Evolutionary conservation across 352 stramenopile genomes (phyloP), one percentile per base, ranked within the genome.

Genomic region (Globisporangium paddicum): DNA sequence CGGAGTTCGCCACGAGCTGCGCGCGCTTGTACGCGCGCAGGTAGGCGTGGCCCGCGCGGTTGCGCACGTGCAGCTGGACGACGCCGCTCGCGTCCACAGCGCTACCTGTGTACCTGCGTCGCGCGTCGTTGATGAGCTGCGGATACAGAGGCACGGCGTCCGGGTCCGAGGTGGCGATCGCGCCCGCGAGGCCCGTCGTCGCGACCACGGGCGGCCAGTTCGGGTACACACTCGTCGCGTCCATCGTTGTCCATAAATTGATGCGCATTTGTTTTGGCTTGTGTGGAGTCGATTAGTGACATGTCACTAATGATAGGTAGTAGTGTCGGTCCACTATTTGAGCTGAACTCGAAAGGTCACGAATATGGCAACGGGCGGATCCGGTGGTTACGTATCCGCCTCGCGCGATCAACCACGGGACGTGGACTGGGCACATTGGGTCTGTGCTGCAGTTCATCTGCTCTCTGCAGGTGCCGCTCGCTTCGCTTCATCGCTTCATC

Each of bases 31-130:
- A 64, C 6, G 75, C 65, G 25, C 82, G 73, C 52, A 89, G 49
- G 55, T 75, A 87, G 32, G 70, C 57, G 38, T 89, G 84, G 35
- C 73, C 79, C 7, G 63, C 48, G 1, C 66, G 48, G 37, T 91
- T 91, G 68, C 82, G 82, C 52, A 84, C 67, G 45, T 70, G 71
- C 56, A 82, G 54, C 42, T 70, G 68, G 60, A 86, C 64, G 23
- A 82, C 69, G 28, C 76, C 75, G 16, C 54, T 56, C 35, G 69
- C 79, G 44, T 89, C 78, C 26, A 90, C 66, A 14, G 74, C 73
- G 46, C 69, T 71, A 23, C 69, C 10, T 18, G 30, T 68, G 55
- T 54, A 62, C 18, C 79, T 62, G 55, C 61, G 68, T n/a, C 72
- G 73, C 42, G 73, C 26, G 47, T 89, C 76, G 59, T 86, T 88